Conservation (phyloP, 371 early-diverging fungal genomes). For the Nematocida sp. region DNA sequence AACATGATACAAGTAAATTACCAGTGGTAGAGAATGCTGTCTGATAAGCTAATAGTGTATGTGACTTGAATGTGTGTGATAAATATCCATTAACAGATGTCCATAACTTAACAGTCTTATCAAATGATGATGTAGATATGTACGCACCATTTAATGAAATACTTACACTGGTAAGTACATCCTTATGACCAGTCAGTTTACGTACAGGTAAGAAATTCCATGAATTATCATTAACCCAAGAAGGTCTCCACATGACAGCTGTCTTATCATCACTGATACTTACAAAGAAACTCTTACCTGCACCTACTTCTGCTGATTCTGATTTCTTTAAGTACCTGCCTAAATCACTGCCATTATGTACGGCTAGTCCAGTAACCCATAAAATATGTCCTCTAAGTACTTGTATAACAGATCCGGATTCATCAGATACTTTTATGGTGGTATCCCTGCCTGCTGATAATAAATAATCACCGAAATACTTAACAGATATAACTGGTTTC, state of each 20-base stretch:
- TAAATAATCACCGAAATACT: conserved; percentile 56
- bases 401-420: conserved; percentile 12
- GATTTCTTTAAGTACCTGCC: neutral
- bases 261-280: conserved; percentile 53
- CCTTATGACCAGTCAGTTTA: conserved; percentile 78
- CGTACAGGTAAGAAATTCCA: conserved; percentile 27
- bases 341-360: conserved; percentile 42
- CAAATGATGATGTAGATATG: conserved; percentile 90
- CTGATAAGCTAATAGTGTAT: conserved; percentile 73
- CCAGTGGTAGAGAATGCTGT: conserved; percentile 80
- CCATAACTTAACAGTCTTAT: conserved; percentile 90
- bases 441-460: conserved; percentile 51
- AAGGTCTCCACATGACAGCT: conserved; percentile 46
- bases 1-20: conserved; percentile 76
- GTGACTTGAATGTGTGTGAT: conserved; percentile 74
- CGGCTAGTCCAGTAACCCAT: conserved; percentile 38
- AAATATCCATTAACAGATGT: conserved; percentile 75
- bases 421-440: conserved; percentile 32
- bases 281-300: conserved; percentile 54
- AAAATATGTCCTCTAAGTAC: conserved; percentile 30
- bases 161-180: conserved; percentile 87
- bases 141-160: conserved; percentile 83
- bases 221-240: conserved; percentile 9
- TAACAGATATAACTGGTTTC: conserved; percentile 46
- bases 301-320: neutral